Conservation (phyloP, 352 stramenopile genomes). For the Phytophthora tentaculata region DNA sequence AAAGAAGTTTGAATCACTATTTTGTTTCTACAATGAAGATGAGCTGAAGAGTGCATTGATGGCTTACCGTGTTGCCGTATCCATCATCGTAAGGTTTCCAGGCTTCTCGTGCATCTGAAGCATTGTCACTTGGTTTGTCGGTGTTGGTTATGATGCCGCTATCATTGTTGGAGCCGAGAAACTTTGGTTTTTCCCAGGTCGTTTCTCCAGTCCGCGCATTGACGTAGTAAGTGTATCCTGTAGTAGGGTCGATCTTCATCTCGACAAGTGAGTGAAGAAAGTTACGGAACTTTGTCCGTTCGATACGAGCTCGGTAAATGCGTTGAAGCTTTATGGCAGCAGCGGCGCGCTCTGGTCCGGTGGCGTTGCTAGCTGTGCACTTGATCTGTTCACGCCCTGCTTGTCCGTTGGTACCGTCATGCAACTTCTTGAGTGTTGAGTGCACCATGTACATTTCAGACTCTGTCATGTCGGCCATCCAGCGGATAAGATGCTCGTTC, state of each 20-base stretch:
- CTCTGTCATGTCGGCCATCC: conserved; percentile 62
- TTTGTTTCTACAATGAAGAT: not conserved
- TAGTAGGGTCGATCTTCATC: conserved; percentile 49
- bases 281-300: conserved; percentile 60
- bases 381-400: conserved; percentile 28
- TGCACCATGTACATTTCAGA: conserved; percentile 65
- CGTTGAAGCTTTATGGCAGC: conserved; percentile 72
- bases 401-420: conserved; percentile 28
- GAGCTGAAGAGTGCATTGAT: not conserved
- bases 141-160: not conserved
- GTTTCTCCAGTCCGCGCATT: conserved; percentile 66
- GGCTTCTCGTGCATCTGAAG: conserved; percentile 25
- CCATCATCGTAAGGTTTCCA: conserved; percentile 71
- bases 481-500: conserved; percentile 36
- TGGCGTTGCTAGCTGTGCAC: conserved; percentile 61
- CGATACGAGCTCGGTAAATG: conserved; percentile 73
- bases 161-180: conserved; percentile 10
- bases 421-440: conserved; percentile 49
- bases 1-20: not conserved
- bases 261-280: conserved; percentile 68
- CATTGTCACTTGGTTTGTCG: conserved; percentile 16
- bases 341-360: conserved; percentile 60
- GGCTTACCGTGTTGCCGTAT: conserved; percentile 62
- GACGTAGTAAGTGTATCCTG: conserved; percentile 64
- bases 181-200: conserved; percentile 60